Conservation (phyloP, 2,329 filamentous ascomycete species). For the Phialophora expanda region DNA sequence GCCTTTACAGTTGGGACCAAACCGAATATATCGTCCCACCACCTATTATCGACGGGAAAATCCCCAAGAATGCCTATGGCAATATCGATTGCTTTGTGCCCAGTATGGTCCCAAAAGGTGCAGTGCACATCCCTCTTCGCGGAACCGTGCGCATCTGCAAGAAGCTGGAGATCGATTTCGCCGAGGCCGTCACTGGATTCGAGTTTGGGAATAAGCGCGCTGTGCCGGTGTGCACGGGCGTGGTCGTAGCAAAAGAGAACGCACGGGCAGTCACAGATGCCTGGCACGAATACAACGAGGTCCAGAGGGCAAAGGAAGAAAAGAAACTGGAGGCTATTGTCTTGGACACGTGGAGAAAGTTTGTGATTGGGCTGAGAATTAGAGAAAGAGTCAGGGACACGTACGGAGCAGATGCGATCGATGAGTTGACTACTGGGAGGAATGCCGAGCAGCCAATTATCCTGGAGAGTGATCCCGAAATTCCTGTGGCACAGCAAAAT, state of each 20-base stretch:
- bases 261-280: slow-evolving; percentile 75
- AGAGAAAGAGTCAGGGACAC: slow-evolving; percentile 76
- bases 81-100: slow-evolving; percentile 96
- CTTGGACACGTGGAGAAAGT: slow-evolving; percentile 80
- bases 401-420: slow-evolving; percentile 64
- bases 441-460: slow-evolving; percentile 34
- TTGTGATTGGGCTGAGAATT: slow-evolving; percentile 83
- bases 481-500: slow-evolving; percentile 6
- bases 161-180: slow-evolving; percentile 82
- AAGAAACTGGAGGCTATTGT: slow-evolving; percentile 78
- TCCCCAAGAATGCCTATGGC: slow-evolving; percentile 92
- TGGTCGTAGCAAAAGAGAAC: slow-evolving; percentile 84
- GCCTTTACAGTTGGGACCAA: slow-evolving; percentile 80
- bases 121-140: slow-evolving; percentile 79
- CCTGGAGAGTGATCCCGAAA: slow-evolving; percentile 39
- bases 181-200: slow-evolving; percentile 93
- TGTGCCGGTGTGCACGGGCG: slow-evolving; percentile 86
- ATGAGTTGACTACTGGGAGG: slow-evolving; percentile 18
- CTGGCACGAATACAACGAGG: slow-evolving; percentile 76
- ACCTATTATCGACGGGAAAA: slow-evolving; percentile 80
- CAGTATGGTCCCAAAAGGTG: slow-evolving; percentile 87
- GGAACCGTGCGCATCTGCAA: slow-evolving; percentile 81
- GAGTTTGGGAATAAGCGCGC: slow-evolving; percentile 96
- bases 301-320: slow-evolving; percentile 77
- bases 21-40: slow-evolving; percentile 95